Evolutionary conservation across 306 rosid genomes (phyloP).

Genomic region (Ziziphus jujuba): DNA sequence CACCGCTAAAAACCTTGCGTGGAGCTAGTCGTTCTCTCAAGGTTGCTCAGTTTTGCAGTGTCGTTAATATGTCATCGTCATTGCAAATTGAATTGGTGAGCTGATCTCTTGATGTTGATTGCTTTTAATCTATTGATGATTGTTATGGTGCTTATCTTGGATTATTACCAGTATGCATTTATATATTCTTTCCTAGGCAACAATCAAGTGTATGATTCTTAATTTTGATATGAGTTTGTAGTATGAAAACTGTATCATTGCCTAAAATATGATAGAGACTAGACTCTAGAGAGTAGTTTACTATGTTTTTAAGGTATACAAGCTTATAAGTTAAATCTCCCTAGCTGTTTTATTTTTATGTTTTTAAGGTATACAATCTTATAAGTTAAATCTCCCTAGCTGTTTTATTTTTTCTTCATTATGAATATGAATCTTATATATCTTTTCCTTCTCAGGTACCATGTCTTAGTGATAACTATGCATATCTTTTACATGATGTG

Average conservation of each 20-base stretch:
- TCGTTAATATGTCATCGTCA: constrained; percentile 72
- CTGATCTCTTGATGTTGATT: constrained; percentile 7
- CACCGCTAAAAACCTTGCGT: constrained; percentile 79
- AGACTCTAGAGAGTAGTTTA: too few species aligned
- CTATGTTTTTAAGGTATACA: background rate
- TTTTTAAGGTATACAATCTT: background rate
- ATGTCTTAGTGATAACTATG: constrained; percentile 84
- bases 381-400: background rate
- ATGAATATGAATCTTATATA: background rate
- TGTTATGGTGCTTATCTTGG: background rate
- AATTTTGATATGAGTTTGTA: background rate
- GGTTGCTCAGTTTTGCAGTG: constrained; percentile 90
- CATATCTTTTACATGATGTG: constrained; percentile 85
- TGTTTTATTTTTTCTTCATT: constrained; percentile 1
- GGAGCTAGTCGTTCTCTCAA: constrained; percentile 86
- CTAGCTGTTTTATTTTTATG: background rate
- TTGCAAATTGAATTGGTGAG: constrained; percentile 93
- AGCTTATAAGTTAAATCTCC: background rate
- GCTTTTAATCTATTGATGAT: background rate
- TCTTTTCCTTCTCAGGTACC: constrained; percentile 63
- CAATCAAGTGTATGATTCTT: background rate
- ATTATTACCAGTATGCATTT: background rate
- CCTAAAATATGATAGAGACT: too few species aligned
- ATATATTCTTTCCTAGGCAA: background rate
- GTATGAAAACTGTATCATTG: too few species aligned